phyloP scores from a whole-genome alignment of 192 early-diverging fungal species.

The Dimargaris xerosporica region DNA sequence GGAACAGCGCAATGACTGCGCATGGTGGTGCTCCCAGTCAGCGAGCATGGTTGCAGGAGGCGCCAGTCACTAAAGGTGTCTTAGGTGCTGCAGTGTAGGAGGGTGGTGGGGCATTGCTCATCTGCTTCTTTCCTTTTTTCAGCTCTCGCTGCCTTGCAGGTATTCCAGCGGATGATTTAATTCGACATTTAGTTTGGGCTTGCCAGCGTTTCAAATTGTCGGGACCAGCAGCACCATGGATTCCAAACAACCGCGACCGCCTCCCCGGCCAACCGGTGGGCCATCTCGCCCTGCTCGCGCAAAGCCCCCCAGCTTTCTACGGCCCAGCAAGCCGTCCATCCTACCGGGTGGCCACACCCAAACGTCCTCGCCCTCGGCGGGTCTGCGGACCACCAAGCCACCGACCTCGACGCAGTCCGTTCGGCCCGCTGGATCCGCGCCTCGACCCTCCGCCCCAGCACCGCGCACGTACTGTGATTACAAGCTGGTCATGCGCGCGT shows the following conservation, averaged over 20 bases:
- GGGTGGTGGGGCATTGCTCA: too few relatives aligned
- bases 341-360: not conserved
- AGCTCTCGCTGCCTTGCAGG: too few relatives aligned
- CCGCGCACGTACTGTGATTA: conserved; percentile 38
- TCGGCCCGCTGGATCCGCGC: not conserved
- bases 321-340: conserved; percentile 7
- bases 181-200: too few relatives aligned
- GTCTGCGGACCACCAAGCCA: not conserved
- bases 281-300: not conserved
- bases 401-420: not conserved
- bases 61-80: too few relatives aligned
- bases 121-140: too few relatives aligned
- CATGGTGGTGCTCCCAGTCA: too few relatives aligned
- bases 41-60: too few relatives aligned
- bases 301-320: conserved; percentile 3
- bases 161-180: too few relatives aligned
- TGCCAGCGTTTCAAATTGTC: too few relatives aligned
- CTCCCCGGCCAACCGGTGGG: not conserved
- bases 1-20: too few relatives aligned
- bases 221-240: not conserved
- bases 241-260: conserved; percentile 1
- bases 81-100: too few relatives aligned
- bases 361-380: not conserved
- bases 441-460: not conserved
- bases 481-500: conserved; percentile 39